Base-by-base conservation (phyloP, 306 rosid species). In the Quercus variabilis region DNA sequence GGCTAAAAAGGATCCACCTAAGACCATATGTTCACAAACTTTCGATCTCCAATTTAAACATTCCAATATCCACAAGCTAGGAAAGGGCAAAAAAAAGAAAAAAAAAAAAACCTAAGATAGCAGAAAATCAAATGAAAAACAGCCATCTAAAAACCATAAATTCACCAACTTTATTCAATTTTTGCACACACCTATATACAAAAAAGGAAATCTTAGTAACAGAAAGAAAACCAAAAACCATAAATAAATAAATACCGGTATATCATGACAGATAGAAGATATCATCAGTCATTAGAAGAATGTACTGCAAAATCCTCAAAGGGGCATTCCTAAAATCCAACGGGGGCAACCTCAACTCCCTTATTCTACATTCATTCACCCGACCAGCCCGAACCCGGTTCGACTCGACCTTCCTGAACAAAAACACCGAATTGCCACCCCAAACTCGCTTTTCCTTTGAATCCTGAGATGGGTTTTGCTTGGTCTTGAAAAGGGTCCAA, bases 301-400 rank as follows among this genome's bases (percentile, higher is more conserved):
- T 87, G 89, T 90, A 90, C 87, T 90, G 94, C 91, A 90, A 83
- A 80, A 90, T 90, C 82, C 88, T 68, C 82, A 90, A 55, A 74
- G 94, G 94, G 26, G 92, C 91, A 83, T 90, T 90, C 54, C 85
- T 76, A 73, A 90, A 90, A 82, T 90, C 91, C 87, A 90, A 84
- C 15, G 82, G 82, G 0, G 94, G 94, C 83, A 90, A 74, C 57
- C 90, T 90, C 78, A 90, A 60, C 71, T 90, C 93, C 79, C 91
- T 83, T 3, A 88, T 79, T 76, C 93, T 84, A 20, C 80, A 88
- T 3, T 83, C 85, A 76, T 33, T 58, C 9, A 51, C 64, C 83
- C 83, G 82, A 55, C 86, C 79, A 56, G 80, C 76, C 52, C 87
- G 84, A 38, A 90, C 89, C 76, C 89, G 80, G 70, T 84, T 90